A percentile compares a stretch with the other conserved stretches of the same genome.
phyloP scores from a whole-genome alignment of 169 alveolate genomes.

The Besnoitia besnoiti region DNA sequence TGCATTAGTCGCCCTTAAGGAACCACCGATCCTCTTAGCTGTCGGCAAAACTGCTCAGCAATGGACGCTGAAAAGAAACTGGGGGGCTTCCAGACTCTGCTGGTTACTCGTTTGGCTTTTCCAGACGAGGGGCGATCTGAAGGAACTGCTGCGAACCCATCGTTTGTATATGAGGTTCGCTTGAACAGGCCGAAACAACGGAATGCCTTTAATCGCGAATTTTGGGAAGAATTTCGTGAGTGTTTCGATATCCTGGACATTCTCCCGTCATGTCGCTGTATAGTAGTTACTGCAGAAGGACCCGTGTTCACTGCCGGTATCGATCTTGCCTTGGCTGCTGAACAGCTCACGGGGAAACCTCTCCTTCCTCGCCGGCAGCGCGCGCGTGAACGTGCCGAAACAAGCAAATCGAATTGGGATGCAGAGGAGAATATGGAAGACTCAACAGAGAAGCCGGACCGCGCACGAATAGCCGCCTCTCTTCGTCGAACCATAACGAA shows the following conservation, averaged over 20 bases:
- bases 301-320: slow-evolving; percentile 44
- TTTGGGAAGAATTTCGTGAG: slow-evolving; percentile 68
- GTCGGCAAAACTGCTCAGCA: no score
- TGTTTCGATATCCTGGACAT: slow-evolving; percentile 34
- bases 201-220: slow-evolving; percentile 70
- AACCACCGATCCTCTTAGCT: no score
- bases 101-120: background rate
- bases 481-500: background rate
- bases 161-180: slow-evolving; percentile 38
- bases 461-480: background rate
- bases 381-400: background rate
- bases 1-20: no score
- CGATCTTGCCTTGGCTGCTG: slow-evolving; percentile 10
- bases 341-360: background rate
- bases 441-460: background rate
- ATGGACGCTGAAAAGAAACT: background rate
- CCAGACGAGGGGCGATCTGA: background rate
- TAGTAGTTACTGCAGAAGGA: slow-evolving; percentile 38
- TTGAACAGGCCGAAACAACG: slow-evolving; percentile 70
- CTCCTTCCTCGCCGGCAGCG: background rate
- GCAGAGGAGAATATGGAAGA: background rate
- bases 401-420: background rate
- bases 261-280: slow-evolving; percentile 37
- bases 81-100: background rate
- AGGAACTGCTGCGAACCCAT: background rate